Evolutionary conservation across 208 protist genomes (phyloP), one percentile per base, ranked within the genome.

Genomic region (Wallacemonas sp.): DNA sequence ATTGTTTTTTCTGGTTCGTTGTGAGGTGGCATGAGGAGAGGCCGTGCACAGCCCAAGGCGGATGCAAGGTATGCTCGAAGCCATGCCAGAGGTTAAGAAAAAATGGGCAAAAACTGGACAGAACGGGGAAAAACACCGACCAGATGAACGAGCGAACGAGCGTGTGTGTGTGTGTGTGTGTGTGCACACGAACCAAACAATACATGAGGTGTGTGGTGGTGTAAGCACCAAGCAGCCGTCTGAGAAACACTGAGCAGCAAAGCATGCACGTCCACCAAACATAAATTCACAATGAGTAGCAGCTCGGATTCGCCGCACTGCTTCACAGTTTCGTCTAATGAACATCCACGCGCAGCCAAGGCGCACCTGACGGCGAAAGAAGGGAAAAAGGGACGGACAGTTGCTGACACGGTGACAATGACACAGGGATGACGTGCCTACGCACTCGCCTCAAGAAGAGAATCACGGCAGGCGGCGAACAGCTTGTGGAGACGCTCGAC

Each of bases 401-500:
- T 12, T 38, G 15, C 8, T 27, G 33, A 37, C 5, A 32, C 24
- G 1, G 30, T 57, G 13, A 38, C 50, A 15, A 17, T 32, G 32
- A 57, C 38, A 15, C 33, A 21, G 15, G 30, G 3, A 19, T 57
- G 30, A 38, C 50, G 29, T 38, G 15, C 8, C 21, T 57, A 37
- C 5, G 50, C 24, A 1, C 50, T 57, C 29, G 33, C 50, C 22
- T 34, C 50, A 19, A 57, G 33, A 15, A 57, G n/a, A 10, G 30
- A 13, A 19, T 57, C 50, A 38, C 50, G 50, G 50, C 50, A 57
- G 8, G 50, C 30, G n/a, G 38, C 22, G 36, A 26, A 57, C 19
- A 57, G 50, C 50, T 57, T 26, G 29, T 57, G 33, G 15, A 57
- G 29, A 17, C 50, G 50, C 50, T 57, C 50, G 4, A 57, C 50